Evolutionary conservation across 768 basidiomycete genomes (phyloP), one percentile per base, ranked within the genome.

Genomic region (Naganishia vaughanmartiniae): DNA sequence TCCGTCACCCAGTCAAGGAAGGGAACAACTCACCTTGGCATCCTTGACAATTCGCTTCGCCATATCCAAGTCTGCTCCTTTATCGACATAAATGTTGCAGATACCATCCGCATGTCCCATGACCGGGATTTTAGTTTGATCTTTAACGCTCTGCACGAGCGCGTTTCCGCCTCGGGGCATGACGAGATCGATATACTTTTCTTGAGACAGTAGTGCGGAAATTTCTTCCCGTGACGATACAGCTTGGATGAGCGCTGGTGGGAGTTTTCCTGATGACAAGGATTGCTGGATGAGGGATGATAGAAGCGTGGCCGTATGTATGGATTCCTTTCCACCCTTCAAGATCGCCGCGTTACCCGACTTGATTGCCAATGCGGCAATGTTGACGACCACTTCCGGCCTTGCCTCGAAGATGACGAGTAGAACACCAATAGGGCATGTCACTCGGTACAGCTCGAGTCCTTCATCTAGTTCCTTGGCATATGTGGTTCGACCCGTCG

Each of bases 61-160:
- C 80, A 93, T 98, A 69, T 87, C 86, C 46, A 83, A 75, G 74
- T 90, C 87, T 0, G 94, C 94, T 33, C 85, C 84, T 74, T 90
- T 88, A 80, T 99, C 95, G 6, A 99, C 82, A 80, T 89, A 98
- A 6, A 96, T 87, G 24, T 88, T 87, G 80, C 96, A 99, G 11
- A 98, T 83, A 1, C 96, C 96, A 81, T 99, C 96, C 9, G 96
- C 94, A 77, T 99, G 96, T 0, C 96, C 96, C 93, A 99, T 97
- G 54, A 99, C 96, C 1, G 96, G 90, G 71, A 99, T 98, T 70
- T 90, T 85, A 0, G 95, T 96, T 73, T 84, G 87, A 69, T 90
- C 89, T 79, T 98, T 92, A 70, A 99, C 96, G 79, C 84, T 90
- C 75, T 83, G 85, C 31, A 98, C 96, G 15, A 99, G 87, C 72